Evolutionary conservation across 2,329 filamentous ascomycete species (phyloP).

Genomic region (Colletotrichum tabaci): DNA sequence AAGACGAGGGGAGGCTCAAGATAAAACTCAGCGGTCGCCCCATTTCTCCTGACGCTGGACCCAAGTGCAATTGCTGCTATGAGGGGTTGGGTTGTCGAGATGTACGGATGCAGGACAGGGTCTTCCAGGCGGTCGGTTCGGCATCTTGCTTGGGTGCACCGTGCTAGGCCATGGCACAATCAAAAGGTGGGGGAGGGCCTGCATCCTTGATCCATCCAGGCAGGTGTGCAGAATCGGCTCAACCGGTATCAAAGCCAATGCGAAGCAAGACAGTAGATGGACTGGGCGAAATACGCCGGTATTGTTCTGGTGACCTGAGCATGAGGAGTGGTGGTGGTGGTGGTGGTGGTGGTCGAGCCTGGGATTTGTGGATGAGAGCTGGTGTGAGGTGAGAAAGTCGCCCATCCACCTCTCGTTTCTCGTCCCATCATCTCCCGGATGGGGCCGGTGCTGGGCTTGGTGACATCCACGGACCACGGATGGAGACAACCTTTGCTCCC

Average conservation of each 20-base stretch:
- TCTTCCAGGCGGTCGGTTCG: conserved; percentile 19
- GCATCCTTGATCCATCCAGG: conserved; percentile 17
- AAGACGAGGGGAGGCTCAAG: background rate
- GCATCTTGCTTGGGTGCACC: conserved; percentile 30
- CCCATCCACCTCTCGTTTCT: conserved; percentile 33
- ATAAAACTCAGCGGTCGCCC: background rate
- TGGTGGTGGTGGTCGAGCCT: background rate
- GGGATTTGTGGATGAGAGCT: background rate
- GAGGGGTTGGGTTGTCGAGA: background rate
- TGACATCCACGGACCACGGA: conserved; percentile 27
- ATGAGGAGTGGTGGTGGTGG: background rate
- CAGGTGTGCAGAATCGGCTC: conserved; percentile 29
- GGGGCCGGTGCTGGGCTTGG: conserved; percentile 34
- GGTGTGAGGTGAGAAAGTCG: background rate
- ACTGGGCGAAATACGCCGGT: background rate
- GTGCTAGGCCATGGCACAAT: conserved; percentile 26
- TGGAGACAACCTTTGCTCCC: conserved; percentile 21
- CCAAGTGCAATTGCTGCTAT: background rate
- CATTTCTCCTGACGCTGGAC: background rate
- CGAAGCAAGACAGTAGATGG: conserved; percentile 16
- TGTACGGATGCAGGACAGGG: background rate
- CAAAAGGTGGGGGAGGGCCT: conserved; percentile 24
- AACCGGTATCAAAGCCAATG: conserved; percentile 28
- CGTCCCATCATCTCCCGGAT: conserved; percentile 40
- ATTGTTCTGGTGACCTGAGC: background rate